Evolutionary conservation across 2,329 filamentous ascomycete species (phyloP).

Genomic region (Hypoxylon sp.): DNA sequence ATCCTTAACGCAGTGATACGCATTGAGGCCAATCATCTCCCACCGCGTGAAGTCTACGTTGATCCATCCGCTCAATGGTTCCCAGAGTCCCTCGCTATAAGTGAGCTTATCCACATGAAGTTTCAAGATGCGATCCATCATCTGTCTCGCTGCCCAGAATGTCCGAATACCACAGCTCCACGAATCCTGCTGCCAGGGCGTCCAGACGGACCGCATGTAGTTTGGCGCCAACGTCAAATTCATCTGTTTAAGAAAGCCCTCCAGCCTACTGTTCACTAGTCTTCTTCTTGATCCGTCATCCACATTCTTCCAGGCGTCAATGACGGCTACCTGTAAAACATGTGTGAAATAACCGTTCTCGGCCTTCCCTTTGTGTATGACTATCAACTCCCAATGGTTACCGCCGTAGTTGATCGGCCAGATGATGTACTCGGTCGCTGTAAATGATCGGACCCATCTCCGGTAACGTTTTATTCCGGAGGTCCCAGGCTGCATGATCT

Average conservation of each 20-base stretch:
- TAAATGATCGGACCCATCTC: constrained; percentile 22
- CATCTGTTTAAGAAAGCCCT: neutral
- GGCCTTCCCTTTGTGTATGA: constrained; percentile 41
- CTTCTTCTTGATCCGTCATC: fast-evolving
- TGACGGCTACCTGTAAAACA: constrained; percentile 37
- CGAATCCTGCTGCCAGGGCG: constrained; percentile 37
- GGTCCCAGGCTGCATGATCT: neutral
- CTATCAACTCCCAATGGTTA: constrained; percentile 45
- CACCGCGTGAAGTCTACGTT: constrained; percentile 45
- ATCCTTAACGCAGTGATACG: constrained; percentile 30
- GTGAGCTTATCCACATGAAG: neutral
- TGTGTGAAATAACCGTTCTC: constrained; percentile 16
- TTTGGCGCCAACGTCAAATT: constrained; percentile 22
- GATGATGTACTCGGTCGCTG: constrained; percentile 40
- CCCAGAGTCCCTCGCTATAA: constrained; percentile 42
- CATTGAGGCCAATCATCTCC: constrained; percentile 50
- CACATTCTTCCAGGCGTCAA: constrained; percentile 34
- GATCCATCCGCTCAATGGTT: constrained; percentile 43
- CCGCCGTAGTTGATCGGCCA: constrained; percentile 39
- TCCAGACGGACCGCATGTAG: constrained; percentile 26
- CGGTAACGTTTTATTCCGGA: neutral
- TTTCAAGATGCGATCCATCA: constrained; percentile 43
- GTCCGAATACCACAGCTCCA: constrained; percentile 46
- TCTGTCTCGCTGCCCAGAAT: constrained; percentile 47
- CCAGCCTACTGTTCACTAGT: constrained; percentile 16